Evolutionary conservation across 768 basidiomycete genomes (phyloP).

Genomic region (Amanita fuliginea): DNA sequence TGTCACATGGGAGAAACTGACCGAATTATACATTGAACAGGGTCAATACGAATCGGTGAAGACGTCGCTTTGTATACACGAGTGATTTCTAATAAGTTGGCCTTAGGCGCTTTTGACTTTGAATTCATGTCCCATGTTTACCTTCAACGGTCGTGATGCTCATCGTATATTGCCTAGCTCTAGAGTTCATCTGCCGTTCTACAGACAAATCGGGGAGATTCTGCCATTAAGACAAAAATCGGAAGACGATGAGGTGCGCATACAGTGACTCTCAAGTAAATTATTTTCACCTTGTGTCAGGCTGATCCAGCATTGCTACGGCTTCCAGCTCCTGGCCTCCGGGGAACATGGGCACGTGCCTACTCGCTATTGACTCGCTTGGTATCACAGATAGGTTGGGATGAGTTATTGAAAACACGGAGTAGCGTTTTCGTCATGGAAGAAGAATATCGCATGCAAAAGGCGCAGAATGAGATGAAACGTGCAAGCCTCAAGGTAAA

Average conservation of each 20-base stretch:
- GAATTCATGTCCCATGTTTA: conserved; percentile 99
- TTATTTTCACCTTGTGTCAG: conserved; percentile 20
- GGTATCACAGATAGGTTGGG: conserved; percentile 95
- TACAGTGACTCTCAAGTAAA: background rate
- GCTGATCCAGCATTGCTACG: conserved; percentile 91
- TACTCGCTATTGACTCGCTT: conserved; percentile 85
- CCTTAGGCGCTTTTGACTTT: conserved; percentile 73
- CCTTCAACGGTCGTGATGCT: conserved; percentile 91
- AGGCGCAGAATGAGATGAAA: conserved; percentile 64
- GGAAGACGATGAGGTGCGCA: conserved; percentile 71
- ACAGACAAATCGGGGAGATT: conserved; percentile 79
- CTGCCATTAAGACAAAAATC: conserved; percentile 75
- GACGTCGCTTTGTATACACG: background rate
- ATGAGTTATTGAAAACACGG: conserved; percentile 92
- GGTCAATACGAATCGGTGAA: conserved; percentile 68
- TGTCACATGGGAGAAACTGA: conserved; percentile 97
- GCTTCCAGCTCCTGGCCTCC: conserved; percentile 88
- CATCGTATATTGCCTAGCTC: conserved; percentile 77
- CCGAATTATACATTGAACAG: conserved; percentile 87
- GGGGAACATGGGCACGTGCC: conserved; percentile 94
- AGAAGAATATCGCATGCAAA: conserved; percentile 97
- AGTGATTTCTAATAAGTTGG: background rate
- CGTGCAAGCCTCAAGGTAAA: conserved; percentile 16
- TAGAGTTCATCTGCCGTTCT: conserved; percentile 78
- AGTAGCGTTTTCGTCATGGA: conserved; percentile 98